Conservation (phyloP, 257 asterid genomes). For the Capsicum rhomboideum region DNA sequence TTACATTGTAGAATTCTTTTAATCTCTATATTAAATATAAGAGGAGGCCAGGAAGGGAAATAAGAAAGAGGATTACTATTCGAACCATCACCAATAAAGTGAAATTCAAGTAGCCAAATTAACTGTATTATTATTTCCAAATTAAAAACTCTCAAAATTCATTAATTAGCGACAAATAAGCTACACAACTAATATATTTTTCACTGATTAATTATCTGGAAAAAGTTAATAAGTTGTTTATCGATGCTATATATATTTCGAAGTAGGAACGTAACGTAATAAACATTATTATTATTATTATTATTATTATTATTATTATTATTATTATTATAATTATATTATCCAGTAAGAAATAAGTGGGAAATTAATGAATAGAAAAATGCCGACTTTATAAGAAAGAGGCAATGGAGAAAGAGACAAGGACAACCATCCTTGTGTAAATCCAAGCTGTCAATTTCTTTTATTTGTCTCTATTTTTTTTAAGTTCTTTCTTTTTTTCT, state of each 20-base stretch:
- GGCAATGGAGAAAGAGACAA: constrained; percentile 24
- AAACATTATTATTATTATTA: not conserved
- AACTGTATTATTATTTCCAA: not conserved
- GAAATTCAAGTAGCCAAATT: not conserved
- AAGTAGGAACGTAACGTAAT: not conserved
- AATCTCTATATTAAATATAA: not conserved
- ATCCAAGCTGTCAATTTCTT: constrained; percentile 41
- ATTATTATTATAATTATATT: no score
- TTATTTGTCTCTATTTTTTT: not conserved
- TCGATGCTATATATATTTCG: not conserved
- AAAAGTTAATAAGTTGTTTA: not conserved
- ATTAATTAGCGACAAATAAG: not conserved
- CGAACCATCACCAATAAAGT: no score
- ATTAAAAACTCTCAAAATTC: not conserved
- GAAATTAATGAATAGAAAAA: not conserved
- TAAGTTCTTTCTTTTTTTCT: no score
- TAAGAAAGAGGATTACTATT: not conserved
- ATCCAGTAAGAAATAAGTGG: no score
- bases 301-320: no score
- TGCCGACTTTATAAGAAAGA: not conserved
- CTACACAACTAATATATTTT: no score
- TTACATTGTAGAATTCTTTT: not conserved
- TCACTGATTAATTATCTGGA: not conserved
- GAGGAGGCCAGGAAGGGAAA: not conserved
- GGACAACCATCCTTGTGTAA: constrained; percentile 30